Conservation (phyloP, 2,329 filamentous ascomycete genomes). For the Fragosphaeria purpurea region DNA sequence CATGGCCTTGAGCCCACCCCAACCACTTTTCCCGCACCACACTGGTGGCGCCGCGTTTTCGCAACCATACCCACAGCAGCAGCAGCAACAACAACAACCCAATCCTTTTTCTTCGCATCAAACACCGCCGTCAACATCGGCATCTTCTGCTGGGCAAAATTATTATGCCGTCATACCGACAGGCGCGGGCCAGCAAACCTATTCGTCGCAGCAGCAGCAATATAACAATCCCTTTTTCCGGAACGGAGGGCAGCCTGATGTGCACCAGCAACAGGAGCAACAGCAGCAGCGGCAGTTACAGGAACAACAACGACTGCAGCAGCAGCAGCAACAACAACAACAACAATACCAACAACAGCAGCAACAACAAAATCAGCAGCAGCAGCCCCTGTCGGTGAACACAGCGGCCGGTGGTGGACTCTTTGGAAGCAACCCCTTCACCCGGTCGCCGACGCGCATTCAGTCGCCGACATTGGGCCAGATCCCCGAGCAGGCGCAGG, state of each 20-base stretch:
- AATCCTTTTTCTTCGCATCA: background rate
- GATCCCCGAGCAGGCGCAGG: conserved; percentile 42
- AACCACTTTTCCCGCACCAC: conserved; percentile 60
- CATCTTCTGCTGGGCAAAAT: conserved; percentile 3
- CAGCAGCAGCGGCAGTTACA: background rate
- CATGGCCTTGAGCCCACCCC: conserved; percentile 53
- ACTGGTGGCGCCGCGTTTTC: conserved; percentile 47
- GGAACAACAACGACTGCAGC: conserved; percentile 32
- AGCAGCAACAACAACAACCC: conserved; percentile 4
- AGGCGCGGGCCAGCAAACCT: conserved; percentile 1
- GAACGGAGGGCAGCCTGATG: too few relatives aligned
- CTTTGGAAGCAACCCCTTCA: conserved; percentile 37
- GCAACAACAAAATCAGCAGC: conserved; percentile 22
- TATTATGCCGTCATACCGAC: conserved; percentile 6
- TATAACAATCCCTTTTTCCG: conserved; percentile 13
- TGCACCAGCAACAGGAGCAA: too few relatives aligned
- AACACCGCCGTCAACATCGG: background rate
- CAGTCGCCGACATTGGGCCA: conserved; percentile 40
- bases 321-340: conserved; percentile 22
- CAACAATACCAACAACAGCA: conserved; percentile 23
- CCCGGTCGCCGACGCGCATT: conserved; percentile 37
- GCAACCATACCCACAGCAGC: conserved; percentile 18
- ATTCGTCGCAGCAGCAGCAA: conserved; percentile 15
- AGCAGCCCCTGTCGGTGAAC: conserved; percentile 29
- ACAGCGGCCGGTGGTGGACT: conserved; percentile 22